Evolutionary conservation across 495 filamentous ascomycete genomes (phyloP), one percentile per base, ranked within the genome.

Genomic region (Penicillium pulvis): DNA sequence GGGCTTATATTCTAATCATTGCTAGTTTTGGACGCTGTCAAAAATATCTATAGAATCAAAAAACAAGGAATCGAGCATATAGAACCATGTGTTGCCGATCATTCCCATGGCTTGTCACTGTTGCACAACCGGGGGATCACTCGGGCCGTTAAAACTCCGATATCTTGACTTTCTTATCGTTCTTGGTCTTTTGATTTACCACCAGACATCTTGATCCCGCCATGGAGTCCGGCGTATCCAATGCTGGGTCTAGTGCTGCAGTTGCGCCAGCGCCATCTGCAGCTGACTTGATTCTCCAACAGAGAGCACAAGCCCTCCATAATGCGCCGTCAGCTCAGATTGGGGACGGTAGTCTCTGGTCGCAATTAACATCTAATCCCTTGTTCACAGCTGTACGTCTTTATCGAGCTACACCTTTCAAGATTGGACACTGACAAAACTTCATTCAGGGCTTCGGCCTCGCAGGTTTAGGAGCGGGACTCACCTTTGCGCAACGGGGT

Each of bases 381-480:
- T 87, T 88, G 67, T 89, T 89, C 71, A 87, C 86, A 20, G 86
- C 85, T 39, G 85, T 87, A 78, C 50, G 65, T 26, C 33, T 2
- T 16, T 12, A 36, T 17, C 17, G 45, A 30, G 45, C 46, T 52
- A 65, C 49, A 41, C 14, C 20, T 45, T 48, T 2, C 6, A 14
- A 23, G 31, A 17, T 5, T n/a, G 17, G 11, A 12, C 8, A 36
- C 41, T 61, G 26, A 60, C 30, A 23, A n/a, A n/a, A 52, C 46
- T 58, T 26, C 6, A 20, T 30, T 47, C 66, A 87, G 85, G 86
- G 86, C 53, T 85, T 97, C 55, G 95, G 95, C 58, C 89, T 98
- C 24, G 93, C 92, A 62, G 90, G 86, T 23, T 80, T 98, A 31
- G 94, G 90, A 51, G 89, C 91, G 36, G 86, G 82, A 36, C 76